Percentiles rank a stretch among this genome's conserved stretches.
Conservation (phyloP, 2,329 filamentous ascomycete species). For the Paecilomyces niveus region DNA sequence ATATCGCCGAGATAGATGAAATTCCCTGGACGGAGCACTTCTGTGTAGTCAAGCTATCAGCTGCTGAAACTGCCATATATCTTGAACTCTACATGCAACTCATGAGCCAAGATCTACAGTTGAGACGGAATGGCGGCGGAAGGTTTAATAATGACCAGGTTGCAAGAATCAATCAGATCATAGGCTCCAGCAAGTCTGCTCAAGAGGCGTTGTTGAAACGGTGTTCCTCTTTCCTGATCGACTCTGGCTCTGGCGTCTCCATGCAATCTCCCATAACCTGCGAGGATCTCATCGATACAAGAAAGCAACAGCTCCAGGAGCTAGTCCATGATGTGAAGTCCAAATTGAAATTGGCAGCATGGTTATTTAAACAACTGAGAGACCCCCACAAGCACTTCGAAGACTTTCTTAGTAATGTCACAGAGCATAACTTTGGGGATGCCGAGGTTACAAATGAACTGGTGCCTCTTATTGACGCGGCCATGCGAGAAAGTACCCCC, state of each 20-base stretch:
- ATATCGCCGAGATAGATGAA: constrained; percentile 37
- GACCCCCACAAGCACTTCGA: constrained; percentile 17
- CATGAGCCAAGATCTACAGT: constrained; percentile 43
- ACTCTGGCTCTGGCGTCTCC: constrained; percentile 18
- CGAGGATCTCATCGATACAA: constrained; percentile 19
- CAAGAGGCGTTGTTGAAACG: constrained; percentile 50
- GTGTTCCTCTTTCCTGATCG: constrained; percentile 29
- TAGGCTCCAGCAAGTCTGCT: constrained; percentile 38
- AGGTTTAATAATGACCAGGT: constrained; percentile 19
- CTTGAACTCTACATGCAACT: constrained; percentile 49
- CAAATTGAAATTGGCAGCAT: constrained; percentile 22
- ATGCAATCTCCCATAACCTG: constrained; percentile 24
- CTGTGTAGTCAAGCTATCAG: constrained; percentile 35
- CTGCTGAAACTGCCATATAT: constrained; percentile 48
- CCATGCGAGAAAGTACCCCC: constrained; percentile 8
- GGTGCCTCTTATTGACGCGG: constrained; percentile 13
- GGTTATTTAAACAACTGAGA: constrained; percentile 20
- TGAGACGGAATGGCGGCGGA: constrained; percentile 17
- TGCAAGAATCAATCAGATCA: constrained; percentile 39
- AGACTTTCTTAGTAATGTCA: constrained; percentile 19
- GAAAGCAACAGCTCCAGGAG: constrained; percentile 16
- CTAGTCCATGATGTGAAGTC: constrained; percentile 13
- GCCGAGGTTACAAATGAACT: constrained; percentile 14
- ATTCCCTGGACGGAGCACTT: constrained; percentile 41
- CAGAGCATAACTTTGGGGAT: constrained; percentile 23